phyloP scores from a whole-genome alignment of 257 asterid genomes.

The Verbena officinalis region DNA sequence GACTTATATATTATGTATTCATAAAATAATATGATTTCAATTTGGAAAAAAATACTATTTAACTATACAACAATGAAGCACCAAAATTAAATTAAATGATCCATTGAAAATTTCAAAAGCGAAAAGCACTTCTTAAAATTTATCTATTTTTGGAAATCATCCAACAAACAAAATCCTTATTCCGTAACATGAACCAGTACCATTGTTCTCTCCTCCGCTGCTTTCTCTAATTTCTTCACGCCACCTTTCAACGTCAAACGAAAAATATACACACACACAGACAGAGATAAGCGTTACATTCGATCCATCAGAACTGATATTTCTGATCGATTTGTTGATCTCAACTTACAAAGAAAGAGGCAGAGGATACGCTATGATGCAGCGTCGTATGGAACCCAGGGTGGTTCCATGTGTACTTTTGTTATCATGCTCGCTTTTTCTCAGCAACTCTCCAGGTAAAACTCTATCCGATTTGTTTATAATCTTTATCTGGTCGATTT shows the following conservation, averaged over 20 bases:
- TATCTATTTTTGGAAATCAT: not conserved
- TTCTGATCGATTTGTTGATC: slow-evolving; percentile 14
- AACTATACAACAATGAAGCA: too few species aligned
- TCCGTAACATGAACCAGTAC: slow-evolving; percentile 20
- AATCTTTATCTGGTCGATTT: slow-evolving; percentile 15
- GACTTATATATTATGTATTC: too few species aligned
- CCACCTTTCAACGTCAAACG: slow-evolving; percentile 21
- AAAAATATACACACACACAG: not conserved
- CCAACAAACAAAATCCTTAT: slow-evolving; percentile 1
- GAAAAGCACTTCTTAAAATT: too few species aligned
- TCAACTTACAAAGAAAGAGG: slow-evolving; percentile 26
- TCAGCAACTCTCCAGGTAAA: slow-evolving; percentile 59
- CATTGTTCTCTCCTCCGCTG: slow-evolving; percentile 24
- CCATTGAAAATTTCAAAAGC: too few species aligned
- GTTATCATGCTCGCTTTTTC: slow-evolving; percentile 39
- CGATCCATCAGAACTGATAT: slow-evolving; percentile 23
- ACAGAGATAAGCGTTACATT: slow-evolving; percentile 17
- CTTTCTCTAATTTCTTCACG: slow-evolving; percentile 23
- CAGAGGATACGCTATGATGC: slow-evolving; percentile 35
- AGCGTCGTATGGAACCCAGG: slow-evolving; percentile 34
- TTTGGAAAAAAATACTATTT: too few species aligned
- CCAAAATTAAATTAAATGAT: too few species aligned
- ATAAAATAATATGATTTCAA: too few species aligned
- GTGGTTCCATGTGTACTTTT: slow-evolving; percentile 33
- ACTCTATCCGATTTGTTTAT: not conserved